phyloP scores from a whole-genome alignment of 108 stramenopile genomes.

The Chaetoceros muelleri region DNA sequence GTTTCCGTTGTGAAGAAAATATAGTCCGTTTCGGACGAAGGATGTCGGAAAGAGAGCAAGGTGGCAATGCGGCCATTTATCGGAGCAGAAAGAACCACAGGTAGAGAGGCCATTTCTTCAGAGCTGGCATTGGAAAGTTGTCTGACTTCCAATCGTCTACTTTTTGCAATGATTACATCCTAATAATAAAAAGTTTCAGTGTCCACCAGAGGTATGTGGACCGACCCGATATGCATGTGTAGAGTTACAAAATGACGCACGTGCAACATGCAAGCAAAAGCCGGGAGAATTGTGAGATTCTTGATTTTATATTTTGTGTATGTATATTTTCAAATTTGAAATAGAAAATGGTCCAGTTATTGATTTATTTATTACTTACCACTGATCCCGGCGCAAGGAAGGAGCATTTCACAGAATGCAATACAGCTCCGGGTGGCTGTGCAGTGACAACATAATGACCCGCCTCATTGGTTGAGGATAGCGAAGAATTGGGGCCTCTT shows the following conservation, averaged over 20 bases:
- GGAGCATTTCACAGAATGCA: conserved; percentile 37
- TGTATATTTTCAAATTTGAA: too few species aligned
- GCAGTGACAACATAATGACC: conserved; percentile 63
- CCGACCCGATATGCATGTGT: neutral
- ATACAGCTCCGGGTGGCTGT: conserved; percentile 58
- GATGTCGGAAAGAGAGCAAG: conserved; percentile 31
- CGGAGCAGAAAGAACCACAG: conserved; percentile 43
- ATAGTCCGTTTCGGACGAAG: conserved; percentile 17
- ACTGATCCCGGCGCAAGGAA: conserved; percentile 32
- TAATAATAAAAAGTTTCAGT: conserved; percentile 8
- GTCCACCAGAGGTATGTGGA: neutral
- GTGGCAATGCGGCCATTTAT: conserved; percentile 61
- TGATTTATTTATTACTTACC: conserved; percentile 25
- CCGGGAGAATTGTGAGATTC: too few species aligned
- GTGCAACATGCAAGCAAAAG: conserved; percentile 1
- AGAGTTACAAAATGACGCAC: neutral
- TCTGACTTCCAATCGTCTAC: conserved; percentile 50
- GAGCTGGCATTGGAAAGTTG: conserved; percentile 7
- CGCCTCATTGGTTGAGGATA: neutral
- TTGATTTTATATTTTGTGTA: too few species aligned
- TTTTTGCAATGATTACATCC: conserved; percentile 57
- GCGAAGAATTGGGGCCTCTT: too few species aligned
- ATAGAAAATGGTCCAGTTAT: too few species aligned
- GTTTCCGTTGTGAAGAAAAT: conserved; percentile 68
- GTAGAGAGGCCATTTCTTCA: conserved; percentile 27